Evolutionary conservation across 1,284 basidiomycete genomes (phyloP).

Genomic region (Rhodotorula sp.): DNA sequence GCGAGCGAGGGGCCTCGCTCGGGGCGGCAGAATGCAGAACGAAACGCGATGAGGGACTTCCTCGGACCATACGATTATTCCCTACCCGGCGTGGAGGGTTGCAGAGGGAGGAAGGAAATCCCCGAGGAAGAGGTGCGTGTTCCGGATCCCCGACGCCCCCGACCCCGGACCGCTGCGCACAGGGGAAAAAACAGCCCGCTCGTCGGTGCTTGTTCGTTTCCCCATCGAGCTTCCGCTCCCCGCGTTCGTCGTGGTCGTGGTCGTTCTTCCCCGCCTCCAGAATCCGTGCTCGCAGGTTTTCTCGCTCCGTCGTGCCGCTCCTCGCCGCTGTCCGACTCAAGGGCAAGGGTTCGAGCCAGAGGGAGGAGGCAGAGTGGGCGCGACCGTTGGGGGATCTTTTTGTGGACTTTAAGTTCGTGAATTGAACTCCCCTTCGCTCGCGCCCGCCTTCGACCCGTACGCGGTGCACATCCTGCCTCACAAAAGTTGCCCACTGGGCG

Average conservation of each 20-base stretch:
- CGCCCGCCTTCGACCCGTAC: conserved; percentile 10
- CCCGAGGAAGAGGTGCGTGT: too few relatives aligned
- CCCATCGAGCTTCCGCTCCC: too few relatives aligned
- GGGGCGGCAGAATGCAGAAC: background rate
- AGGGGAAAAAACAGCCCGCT: too few relatives aligned
- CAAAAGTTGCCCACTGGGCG: background rate
- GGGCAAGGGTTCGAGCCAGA: background rate
- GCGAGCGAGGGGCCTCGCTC: background rate
- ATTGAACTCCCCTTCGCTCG: background rate
- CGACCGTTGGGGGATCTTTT: too few relatives aligned
- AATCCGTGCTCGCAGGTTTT: background rate
- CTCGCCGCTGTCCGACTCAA: background rate
- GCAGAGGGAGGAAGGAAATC: too few relatives aligned
- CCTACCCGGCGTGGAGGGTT: too few relatives aligned
- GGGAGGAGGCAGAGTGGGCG: too few relatives aligned
- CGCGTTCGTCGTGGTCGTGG: too few relatives aligned
- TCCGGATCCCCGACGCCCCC: too few relatives aligned
- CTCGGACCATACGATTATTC: background rate
- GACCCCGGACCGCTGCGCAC: too few relatives aligned
- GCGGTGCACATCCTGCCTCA: background rate
- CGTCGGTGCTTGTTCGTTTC: too few relatives aligned
- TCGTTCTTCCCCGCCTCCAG: background rate
- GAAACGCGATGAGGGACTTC: background rate
- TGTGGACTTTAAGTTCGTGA: too few relatives aligned
- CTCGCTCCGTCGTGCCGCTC: background rate